Base-by-base conservation (phyloP, 768 basidiomycete species). In the Tulasnella sp. region DNA sequence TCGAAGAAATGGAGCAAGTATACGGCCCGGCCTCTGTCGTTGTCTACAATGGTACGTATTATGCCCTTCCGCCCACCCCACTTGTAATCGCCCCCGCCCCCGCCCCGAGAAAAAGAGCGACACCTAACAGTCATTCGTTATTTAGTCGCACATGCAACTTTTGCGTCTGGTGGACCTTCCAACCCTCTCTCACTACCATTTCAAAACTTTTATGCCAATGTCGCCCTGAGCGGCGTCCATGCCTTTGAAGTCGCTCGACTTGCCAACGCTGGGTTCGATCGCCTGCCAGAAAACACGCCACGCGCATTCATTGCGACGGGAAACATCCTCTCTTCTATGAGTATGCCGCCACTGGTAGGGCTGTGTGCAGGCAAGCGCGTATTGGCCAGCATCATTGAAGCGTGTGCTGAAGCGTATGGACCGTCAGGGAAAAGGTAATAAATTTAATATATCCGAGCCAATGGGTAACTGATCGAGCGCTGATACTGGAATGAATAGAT, bases 221-320 rank as follows among this genome's bases (percentile, higher is more conserved):
- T 79, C 62, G 36, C 62, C 31, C 62, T 79, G 18, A 79, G 31
- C 44, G 78, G 78, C 21, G 71, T 48, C 46, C 72, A 74, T 31
- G 78, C 78, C n/a, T 79, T 44, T 24, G 62, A 72, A 40, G 78
- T 58, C 71, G 78, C 78, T 56, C 31, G 56, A 44, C 52, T 48
- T 27, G 68, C 78, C n/a, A 71, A 44, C 78, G 72, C 68, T 18
- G 78, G 71, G 16, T 79, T 79, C 78, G 78, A 79, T 74, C 27
- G 52, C 3, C 71, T 79, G 18, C 71, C 76, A 14, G 38, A 77
- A 6, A 44, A 2, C 5, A 58, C 34, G 3, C 78, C 71, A 6
- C 73, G 48, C 21, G 16, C n/a, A 19, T 79, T 79, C 34, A 73
- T 79, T n/a, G 78, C 73, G 39, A 72, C 44, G 8, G 78, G 78